A percentile compares a stretch with the other conserved stretches of the same genome.
phyloP scores from a whole-genome alignment of 257 asterid genomes.

The Scutellaria baicalensis region DNA sequence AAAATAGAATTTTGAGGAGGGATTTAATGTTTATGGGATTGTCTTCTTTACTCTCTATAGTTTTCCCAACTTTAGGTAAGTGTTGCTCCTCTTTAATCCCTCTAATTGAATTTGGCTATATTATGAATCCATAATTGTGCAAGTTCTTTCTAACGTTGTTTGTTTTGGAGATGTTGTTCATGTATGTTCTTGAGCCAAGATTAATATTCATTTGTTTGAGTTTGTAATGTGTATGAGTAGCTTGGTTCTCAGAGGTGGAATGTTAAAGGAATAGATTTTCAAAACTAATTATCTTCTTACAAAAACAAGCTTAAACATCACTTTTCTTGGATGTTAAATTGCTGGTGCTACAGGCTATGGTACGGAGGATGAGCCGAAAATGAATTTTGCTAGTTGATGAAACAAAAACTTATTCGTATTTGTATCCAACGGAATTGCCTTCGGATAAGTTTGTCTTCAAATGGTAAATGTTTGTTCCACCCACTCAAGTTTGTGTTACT shows the following conservation, averaged over 20 bases:
- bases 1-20: slow-evolving; percentile 44
- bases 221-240: not conserved
- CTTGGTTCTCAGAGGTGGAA: not conserved
- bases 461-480: slow-evolving; percentile 46
- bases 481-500: not conserved
- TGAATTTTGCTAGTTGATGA: slow-evolving; percentile 60
- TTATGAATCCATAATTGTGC: not conserved
- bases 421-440: slow-evolving; percentile 61
- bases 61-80: slow-evolving; percentile 48
- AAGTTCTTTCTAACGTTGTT: not conserved
- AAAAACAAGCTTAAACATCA: too few species aligned
- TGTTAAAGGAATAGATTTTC: not conserved
- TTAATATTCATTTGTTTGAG: not conserved
- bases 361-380: slow-evolving; percentile 64
- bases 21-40: slow-evolving; percentile 48
- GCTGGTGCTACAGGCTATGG: slow-evolving; percentile 33
- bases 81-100: not conserved
- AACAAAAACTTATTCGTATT: slow-evolving; percentile 78
- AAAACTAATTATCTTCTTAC: not conserved
- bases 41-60: slow-evolving; percentile 47
- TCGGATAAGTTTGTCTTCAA: slow-evolving; percentile 61
- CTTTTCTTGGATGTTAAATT: slow-evolving; percentile 8
- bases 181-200: not conserved
- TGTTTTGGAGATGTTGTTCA: not conserved
- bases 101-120: not conserved